Percentiles rank a stretch among this genome's conserved stretches.
Evolutionary conservation across 23 red algal species (phyloP).

Genomic region (Gracilariopsis chorda): DNA sequence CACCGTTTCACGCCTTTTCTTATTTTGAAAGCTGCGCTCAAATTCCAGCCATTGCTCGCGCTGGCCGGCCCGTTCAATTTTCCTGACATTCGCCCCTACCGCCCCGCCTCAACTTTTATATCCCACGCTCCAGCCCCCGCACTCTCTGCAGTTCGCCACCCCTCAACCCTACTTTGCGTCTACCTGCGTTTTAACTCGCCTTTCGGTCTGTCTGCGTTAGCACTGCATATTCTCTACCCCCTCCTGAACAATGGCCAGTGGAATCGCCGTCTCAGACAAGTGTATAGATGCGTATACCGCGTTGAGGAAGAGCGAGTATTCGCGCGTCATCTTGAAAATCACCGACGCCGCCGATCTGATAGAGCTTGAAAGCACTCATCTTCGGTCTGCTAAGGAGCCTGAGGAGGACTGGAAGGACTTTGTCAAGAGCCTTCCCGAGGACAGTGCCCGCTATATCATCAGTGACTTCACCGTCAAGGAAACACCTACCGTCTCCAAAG

Average conservation of each 20-base stretch:
- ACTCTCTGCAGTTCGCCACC: neutral
- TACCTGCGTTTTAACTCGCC: neutral
- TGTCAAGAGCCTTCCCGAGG: constrained; percentile 19
- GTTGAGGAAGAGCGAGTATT: constrained; percentile 20
- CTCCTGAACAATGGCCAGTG: constrained; percentile 51
- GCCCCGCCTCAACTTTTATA: no score
- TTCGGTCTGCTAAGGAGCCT: constrained; percentile 9
- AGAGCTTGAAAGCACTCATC: constrained; percentile 18
- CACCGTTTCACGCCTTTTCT: neutral
- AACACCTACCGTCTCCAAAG: constrained; percentile 54
- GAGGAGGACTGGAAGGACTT: constrained; percentile 60
- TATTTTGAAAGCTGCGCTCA: neutral
- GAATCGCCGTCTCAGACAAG: constrained; percentile 43
- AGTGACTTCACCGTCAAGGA: constrained; percentile 61
- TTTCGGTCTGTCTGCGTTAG: neutral
- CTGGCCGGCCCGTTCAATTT: neutral
- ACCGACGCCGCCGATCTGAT: neutral
- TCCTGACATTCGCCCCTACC: constrained; percentile 11
- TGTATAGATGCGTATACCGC: constrained; percentile 17
- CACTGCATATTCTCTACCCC: neutral
- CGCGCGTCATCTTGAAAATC: constrained; percentile 51
- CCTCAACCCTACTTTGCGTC: neutral
- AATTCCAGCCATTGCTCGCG: neutral
- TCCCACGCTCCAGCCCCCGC: no score
- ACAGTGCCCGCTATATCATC: constrained; percentile 51